phyloP scores from a whole-genome alignment of 129 eudicot genomes.

The Lactuca saligna region DNA sequence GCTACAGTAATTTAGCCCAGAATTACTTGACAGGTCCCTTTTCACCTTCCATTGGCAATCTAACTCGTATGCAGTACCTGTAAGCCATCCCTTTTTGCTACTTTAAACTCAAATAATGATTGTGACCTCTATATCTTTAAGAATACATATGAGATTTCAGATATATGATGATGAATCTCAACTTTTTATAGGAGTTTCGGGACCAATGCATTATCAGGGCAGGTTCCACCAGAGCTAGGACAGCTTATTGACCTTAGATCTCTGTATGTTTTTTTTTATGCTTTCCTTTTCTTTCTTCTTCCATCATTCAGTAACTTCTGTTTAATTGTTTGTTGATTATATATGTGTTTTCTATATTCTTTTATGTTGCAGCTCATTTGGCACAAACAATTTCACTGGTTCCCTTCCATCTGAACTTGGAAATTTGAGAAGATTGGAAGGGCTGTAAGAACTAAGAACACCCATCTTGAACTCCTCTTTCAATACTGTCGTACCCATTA shows the following conservation, averaged over 20 bases:
- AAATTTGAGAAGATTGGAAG: conserved; percentile 24
- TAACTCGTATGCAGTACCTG: too few relatives aligned
- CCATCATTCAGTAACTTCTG: background rate
- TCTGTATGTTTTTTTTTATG: conserved; percentile 6
- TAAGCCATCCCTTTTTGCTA: too few relatives aligned
- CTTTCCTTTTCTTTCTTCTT: background rate
- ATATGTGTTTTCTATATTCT: background rate
- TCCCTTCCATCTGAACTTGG: conserved; percentile 76
- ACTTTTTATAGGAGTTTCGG: conserved; percentile 48
- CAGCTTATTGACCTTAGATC: conserved; percentile 48
- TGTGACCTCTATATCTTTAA: background rate
- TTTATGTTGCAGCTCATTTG: conserved; percentile 42
- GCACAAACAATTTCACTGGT: conserved; percentile 66
- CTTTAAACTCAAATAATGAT: background rate
- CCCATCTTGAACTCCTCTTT: too few relatives aligned
- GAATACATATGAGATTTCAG: too few relatives aligned
- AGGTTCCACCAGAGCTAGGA: conserved; percentile 31
- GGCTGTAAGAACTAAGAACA: conserved; percentile 47
- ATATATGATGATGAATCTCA: background rate
- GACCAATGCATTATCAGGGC: background rate
- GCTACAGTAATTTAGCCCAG: conserved; percentile 50
- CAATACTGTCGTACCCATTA: too few relatives aligned
- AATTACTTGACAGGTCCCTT: conserved; percentile 34
- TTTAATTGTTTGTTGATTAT: conserved; percentile 1
- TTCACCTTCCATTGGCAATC: too few relatives aligned